phyloP scores from a whole-genome alignment of 805 yeast genomes.

The Torulaspora indica region DNA sequence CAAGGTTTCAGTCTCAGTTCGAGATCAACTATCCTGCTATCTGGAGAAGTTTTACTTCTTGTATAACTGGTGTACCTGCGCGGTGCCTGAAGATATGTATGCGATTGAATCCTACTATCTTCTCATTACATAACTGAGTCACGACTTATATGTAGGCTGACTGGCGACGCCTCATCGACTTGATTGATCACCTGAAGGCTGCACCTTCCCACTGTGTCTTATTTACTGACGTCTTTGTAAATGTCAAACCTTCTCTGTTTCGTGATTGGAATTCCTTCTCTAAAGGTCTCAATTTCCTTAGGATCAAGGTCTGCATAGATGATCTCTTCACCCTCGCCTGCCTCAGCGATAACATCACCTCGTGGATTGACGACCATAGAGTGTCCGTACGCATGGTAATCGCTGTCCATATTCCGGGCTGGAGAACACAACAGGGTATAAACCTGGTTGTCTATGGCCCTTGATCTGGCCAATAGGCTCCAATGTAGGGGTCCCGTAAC shows the following conservation, averaged over 20 bases:
- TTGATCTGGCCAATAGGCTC: constrained; percentile 66
- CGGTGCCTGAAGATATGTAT: too few species aligned
- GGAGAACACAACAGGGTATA: constrained; percentile 82
- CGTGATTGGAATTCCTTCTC: constrained; percentile 65
- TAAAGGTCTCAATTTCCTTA: constrained; percentile 48
- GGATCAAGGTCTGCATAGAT: constrained; percentile 72
- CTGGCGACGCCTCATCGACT: background rate
- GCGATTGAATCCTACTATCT: too few species aligned
- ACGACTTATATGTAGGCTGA: too few species aligned
- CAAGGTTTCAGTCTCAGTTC: too few species aligned
- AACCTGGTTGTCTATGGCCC: constrained; percentile 72
- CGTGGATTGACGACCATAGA: constrained; percentile 59
- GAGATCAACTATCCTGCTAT: too few species aligned
- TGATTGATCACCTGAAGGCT: background rate
- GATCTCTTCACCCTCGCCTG: constrained; percentile 74
- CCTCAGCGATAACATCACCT: constrained; percentile 61
- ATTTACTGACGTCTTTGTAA: constrained; percentile 32
- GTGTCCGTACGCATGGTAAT: constrained; percentile 65
- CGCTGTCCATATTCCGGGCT: constrained; percentile 61
- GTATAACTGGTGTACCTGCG: too few species aligned
- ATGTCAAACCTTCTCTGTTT: constrained; percentile 69
- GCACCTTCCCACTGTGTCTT: background rate
- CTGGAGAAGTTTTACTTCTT: too few species aligned
- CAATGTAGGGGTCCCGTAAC: constrained; percentile 82
- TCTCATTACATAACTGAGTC: too few species aligned